These are phyloP conservation scores for Herpetospermum pedunculosum DNA, from an alignment of 306 rosid genomes.

Conservation along the genomic window DNA sequence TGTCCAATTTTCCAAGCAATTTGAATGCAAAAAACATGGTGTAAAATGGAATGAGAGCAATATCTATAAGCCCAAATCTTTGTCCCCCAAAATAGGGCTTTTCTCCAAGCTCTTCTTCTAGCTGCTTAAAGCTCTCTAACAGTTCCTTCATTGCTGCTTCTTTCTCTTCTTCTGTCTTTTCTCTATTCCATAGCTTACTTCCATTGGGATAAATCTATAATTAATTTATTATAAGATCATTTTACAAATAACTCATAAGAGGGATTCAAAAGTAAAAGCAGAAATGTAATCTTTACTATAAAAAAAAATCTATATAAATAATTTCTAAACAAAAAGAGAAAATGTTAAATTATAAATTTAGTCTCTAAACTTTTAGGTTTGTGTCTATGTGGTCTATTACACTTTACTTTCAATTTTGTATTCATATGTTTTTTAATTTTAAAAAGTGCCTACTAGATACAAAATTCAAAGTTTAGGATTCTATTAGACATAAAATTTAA, in stretches of 20 bases:
- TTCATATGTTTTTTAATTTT: too few species aligned
- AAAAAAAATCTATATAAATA: background rate
- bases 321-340: background rate
- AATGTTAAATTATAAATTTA: too few species aligned
- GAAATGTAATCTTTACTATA: too few species aligned
- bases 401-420: too few species aligned
- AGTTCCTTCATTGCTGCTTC: conserved; percentile 14
- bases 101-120: conserved; percentile 21
- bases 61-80: conserved; percentile 13
- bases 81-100: conserved; percentile 17
- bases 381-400: too few species aligned
- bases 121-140: conserved; percentile 8
- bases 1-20: conserved; percentile 8
- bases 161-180: background rate
- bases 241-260: background rate
- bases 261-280: background rate
- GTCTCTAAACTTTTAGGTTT: too few species aligned
- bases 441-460: too few species aligned
- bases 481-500: too few species aligned
- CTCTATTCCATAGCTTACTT: background rate
- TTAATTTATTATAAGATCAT: background rate
- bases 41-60: conserved; percentile 13
- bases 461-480: too few species aligned
- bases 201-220: background rate
- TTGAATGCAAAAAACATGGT: conserved; percentile 10